Evolutionary conservation across 2,329 filamentous ascomycete genomes (phyloP).

Genomic region (Phyllosticta citrichinensis): DNA sequence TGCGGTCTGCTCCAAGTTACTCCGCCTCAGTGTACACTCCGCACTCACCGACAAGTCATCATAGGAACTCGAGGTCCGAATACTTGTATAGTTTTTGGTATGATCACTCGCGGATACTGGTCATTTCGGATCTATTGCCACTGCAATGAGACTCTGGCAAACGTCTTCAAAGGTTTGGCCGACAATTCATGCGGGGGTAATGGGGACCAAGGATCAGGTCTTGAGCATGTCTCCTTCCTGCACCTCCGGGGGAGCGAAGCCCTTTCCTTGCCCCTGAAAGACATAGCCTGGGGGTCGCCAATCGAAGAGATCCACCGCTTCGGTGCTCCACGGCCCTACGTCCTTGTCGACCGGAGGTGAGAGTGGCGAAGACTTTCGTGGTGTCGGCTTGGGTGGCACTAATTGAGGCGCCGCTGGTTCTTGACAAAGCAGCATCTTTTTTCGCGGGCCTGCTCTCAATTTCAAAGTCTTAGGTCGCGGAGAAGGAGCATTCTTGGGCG

Average conservation of each 20-base stretch:
- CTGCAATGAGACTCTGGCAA: no score
- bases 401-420: constrained; percentile 15
- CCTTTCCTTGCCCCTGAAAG: constrained; percentile 11
- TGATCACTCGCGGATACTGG: no score
- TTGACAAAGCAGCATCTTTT: constrained; percentile 35
- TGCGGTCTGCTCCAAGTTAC: no score
- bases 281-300: constrained; percentile 40
- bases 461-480: constrained; percentile 24
- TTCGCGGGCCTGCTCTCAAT: constrained; percentile 28
- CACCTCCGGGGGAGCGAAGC: background rate
- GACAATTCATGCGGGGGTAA: background rate
- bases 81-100: no score
- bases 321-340: constrained; percentile 58
- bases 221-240: background rate
- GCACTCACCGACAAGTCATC: no score
- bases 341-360: constrained; percentile 39
- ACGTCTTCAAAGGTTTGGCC: no score
- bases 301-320: constrained; percentile 58
- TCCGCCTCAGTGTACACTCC: no score
- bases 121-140: no score
- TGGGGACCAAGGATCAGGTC: background rate
- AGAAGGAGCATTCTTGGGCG: no score
- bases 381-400: no score
- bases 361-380: constrained; percentile 31
- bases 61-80: no score